Base-by-base conservation (phyloP, 1,139 yeast species). In the Taphrina wiesneri region DNA sequence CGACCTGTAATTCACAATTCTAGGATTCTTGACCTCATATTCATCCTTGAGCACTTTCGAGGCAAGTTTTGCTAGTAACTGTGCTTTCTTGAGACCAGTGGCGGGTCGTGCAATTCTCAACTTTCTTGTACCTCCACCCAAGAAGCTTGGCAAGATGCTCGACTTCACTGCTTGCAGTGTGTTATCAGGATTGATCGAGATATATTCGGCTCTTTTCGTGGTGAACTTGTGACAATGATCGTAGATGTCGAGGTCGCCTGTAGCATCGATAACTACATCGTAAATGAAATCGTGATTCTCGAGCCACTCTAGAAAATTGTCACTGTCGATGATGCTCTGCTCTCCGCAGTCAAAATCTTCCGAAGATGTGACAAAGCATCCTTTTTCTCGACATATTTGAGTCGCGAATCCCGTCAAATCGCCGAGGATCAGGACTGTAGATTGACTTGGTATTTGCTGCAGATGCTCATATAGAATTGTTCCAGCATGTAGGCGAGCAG, bases 331-430 rank as follows among this genome's bases (percentile, higher is more conserved):
- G 43, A 60, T 53, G 30, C 41, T 53, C 43, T 52, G 47, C 64
- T 60, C 64, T 41, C 57, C 64, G n/a, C 56, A 41, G 28, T 51
- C 64, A 43, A 47, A 39, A 41, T 36, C 30, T 23, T 60, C 64
- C 11, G 57, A 36, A 13, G 64, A 60, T n/a, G 64, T 60, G 36
- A 60, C 57, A 23, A 60, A 39, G 23, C 64, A 60, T 34, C 56
- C 47, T 41, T 51, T 60, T 28, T 39, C 57, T 3, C 46, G n/a
- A n/a, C 57, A 52, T 2, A 60, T 60, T 41, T 60, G 64, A n/a
- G 47, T 51, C n/a, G 64, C 64, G 30, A 60, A 60, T 21, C 64
- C 64, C 11, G 64, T 60, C 64, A 51, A 36, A 21, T 60, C 64
- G 6, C 64, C 64, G 0, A 60, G 41, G 6, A 60, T 30, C 17